Base-by-base conservation (phyloP, 192 early-diverging fungal genomes). In the Coemansia sp. region DNA sequence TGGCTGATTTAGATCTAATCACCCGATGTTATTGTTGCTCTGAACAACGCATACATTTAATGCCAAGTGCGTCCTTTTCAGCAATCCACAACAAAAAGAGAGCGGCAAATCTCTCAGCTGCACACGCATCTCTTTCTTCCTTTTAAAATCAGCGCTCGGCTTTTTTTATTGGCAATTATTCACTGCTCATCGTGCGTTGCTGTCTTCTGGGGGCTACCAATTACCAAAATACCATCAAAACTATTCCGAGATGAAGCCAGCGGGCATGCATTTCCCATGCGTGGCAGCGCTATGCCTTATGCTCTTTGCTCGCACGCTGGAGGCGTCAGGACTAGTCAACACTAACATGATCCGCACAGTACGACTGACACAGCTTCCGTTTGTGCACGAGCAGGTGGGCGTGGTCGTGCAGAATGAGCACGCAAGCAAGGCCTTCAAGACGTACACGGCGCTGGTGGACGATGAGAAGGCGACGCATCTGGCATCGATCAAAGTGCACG, bases 321-420 rank as follows among this genome's bases (percentile, higher is more conserved):
- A 10, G 16, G 48, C 50, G 21, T 6, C 41, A 19, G 72, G 75
- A 4, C 64, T 83, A 11, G 76, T 83, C 4, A 69, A 78, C 72
- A 78, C 70, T 5, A 84, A 84, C 49, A n/a, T 76, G 50, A 84
- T 84, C 44, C 82, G 77, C 62, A 79, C 68, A 6, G 68, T 84
- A 5, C 54, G 63, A 32, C 68, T 84, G 8, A 32, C 23, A 5
- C 38, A 64, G 10, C 65, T 71, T 26, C 72, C 80, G 8, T 84
- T 83, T 37, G 81, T 79, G 21, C 78, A 74, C 21, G 80, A 85
- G 74, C 70, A 84, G 19, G 62, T 84, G 10, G 82, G 81, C 66
- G 70, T 87, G 12, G 74, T 84, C 1, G 71, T 86, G 9, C 64
- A 81, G n/a, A 85, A 85, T 43, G 70, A 65, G n/a, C 70, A 67